Percentiles rank a stretch among this genome's conserved stretches.
Evolutionary conservation across 139 green algal genomes (phyloP).

Genomic region (Haematococcus sp.): DNA sequence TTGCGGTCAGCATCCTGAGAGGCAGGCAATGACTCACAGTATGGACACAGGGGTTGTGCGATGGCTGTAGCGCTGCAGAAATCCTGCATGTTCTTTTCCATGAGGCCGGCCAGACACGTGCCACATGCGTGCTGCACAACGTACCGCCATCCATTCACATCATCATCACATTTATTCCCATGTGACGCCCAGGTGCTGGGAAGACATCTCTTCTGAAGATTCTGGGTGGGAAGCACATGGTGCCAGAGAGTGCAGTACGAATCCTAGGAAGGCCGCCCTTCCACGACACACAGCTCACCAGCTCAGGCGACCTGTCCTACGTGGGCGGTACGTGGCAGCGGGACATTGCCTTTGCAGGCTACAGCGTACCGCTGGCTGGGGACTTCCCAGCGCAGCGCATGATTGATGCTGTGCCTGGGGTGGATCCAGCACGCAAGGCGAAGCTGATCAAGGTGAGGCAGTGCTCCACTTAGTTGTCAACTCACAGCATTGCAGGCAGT

Average conservation of each 20-base stretch:
- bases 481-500: background rate
- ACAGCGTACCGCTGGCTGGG: conserved; percentile 80
- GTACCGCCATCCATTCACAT: no score
- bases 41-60: no score
- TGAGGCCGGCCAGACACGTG: no score
- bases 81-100: no score
- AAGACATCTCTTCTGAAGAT: conserved; percentile 88
- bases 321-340: conserved; percentile 92
- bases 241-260: conserved; percentile 39
- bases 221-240: conserved; percentile 91
- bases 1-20: no score
- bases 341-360: conserved; percentile 92
- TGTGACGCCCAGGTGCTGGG: conserved; percentile 40
- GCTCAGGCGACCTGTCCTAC: conserved; percentile 81
- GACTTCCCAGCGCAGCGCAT: conserved; percentile 90
- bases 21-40: no score
- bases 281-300: conserved; percentile 85
- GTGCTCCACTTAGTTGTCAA: background rate
- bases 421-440: conserved; percentile 59
- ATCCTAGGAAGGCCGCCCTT: conserved; percentile 89
- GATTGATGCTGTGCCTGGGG: conserved; percentile 75
- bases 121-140: no score
- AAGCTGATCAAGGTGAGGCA: conserved; percentile 59
- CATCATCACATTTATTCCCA: no score
- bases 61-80: no score